These are phyloP conservation scores for Phylloporus rhodoxanthus DNA, from an alignment of 768 basidiomycete species.

Conservation along the genomic window DNA sequence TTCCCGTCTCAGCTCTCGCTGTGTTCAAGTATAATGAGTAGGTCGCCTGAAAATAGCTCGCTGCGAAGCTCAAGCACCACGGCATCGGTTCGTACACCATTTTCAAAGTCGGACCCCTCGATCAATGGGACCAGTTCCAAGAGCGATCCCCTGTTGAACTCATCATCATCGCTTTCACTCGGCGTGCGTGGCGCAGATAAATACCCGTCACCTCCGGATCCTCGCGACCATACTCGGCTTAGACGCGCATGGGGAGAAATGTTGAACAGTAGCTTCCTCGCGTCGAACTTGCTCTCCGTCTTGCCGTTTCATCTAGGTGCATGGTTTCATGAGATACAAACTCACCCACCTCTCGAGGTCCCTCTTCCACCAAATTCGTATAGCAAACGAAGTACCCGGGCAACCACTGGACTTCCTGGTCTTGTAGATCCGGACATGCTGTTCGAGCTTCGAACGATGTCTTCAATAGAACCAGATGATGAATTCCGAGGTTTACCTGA, in stretches of 20 bases:
- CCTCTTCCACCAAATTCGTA: conserved; percentile 51
- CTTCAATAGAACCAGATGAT: conserved; percentile 28
- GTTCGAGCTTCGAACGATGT: conserved; percentile 29
- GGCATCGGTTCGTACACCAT: conserved; percentile 15
- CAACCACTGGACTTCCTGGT: conserved; percentile 13
- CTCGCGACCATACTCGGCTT: conserved; percentile 58
- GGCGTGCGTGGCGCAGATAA: conserved; percentile 10
- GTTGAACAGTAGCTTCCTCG: conserved; percentile 53
- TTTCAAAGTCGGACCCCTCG: conserved; percentile 22
- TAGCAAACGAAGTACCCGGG: conserved; percentile 14
- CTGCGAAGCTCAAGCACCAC: conserved; percentile 27
- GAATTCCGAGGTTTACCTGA: conserved; percentile 10
- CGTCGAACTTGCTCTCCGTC: conserved; percentile 48
- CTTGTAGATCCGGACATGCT: conserved; percentile 27
- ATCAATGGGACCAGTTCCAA: conserved; percentile 12
- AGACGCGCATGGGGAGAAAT: conserved; percentile 63
- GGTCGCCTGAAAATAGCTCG: conserved; percentile 22
- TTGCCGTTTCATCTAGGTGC: conserved; percentile 63
- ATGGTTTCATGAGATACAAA: conserved; percentile 49
- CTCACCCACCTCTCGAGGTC: conserved; percentile 44
- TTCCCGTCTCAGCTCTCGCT: conserved; percentile 47
- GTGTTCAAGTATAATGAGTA: conserved; percentile 1
- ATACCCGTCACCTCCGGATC: conserved; percentile 32
- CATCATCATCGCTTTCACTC: conserved; percentile 22
- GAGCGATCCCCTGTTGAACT: conserved; percentile 9